Conservation (phyloP, 306 rosid genomes). For the Castanea crenata region DNA sequence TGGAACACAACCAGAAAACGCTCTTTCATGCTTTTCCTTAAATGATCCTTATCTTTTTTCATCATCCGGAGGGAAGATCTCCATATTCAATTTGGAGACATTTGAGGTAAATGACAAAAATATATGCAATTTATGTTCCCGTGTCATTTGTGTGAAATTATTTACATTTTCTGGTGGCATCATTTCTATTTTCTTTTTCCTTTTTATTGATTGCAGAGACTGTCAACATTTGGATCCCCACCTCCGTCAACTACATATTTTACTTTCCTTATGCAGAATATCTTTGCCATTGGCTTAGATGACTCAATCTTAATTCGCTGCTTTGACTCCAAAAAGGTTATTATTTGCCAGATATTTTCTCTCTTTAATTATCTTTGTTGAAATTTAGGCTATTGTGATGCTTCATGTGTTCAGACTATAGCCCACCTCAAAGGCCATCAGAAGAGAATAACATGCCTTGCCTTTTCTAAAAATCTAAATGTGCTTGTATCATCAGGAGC, state of each 20-base stretch:
- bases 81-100: slow-evolving; percentile 12
- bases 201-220: slow-evolving; percentile 6
- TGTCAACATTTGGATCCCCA: neutral
- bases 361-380: neutral
- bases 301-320: slow-evolving; percentile 10
- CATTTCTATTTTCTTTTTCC: neutral
- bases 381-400: neutral
- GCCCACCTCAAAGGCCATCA: slow-evolving; percentile 12
- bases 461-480: slow-evolving; percentile 10
- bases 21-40: slow-evolving; percentile 8
- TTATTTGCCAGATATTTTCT: neutral
- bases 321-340: neutral
- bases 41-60: slow-evolving; percentile 10
- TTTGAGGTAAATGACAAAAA: slow-evolving; percentile 4
- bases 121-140: too few relatives aligned
- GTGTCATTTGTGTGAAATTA: neutral
- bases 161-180: neutral
- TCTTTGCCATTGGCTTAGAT: slow-evolving; percentile 14
- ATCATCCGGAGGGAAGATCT: slow-evolving; percentile 18
- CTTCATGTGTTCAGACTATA: neutral
- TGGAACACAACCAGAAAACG: neutral
- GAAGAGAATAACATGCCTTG: slow-evolving; percentile 14
- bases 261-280: slow-evolving; percentile 1
- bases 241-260: slow-evolving; percentile 16
- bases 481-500: slow-evolving; percentile 16